Evolutionary conservation across 306 rosid species (phyloP).

Genomic region (Fragaria iinumae): DNA sequence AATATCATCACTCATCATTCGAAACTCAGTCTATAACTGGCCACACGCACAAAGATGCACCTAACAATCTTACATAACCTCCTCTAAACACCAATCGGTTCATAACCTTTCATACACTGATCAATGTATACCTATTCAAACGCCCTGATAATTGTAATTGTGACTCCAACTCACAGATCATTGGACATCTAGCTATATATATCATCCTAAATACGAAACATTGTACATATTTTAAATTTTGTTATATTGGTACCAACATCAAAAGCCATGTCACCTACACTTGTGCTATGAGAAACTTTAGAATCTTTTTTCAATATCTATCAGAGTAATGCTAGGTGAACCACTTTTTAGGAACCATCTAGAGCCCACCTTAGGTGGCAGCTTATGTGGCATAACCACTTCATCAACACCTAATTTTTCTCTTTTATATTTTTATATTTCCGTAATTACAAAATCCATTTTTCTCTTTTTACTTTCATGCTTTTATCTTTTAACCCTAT

Average conservation of each 20-base stretch:
- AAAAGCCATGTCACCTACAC: background rate
- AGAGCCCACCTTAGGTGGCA: too few species aligned
- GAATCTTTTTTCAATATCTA: background rate
- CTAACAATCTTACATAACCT: background rate
- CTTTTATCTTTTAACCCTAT: too few species aligned
- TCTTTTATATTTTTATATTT: too few species aligned
- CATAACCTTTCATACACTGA: too few species aligned
- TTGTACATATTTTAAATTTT: background rate
- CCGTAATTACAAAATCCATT: too few species aligned
- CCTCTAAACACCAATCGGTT: background rate
- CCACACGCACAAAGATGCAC: background rate
- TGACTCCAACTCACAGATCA: background rate
- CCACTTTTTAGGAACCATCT: too few species aligned
- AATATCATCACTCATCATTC: background rate
- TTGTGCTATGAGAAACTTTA: background rate
- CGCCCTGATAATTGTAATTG: background rate
- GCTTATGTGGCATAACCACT: too few species aligned
- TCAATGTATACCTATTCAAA: too few species aligned
- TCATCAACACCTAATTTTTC: too few species aligned
- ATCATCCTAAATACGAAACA: background rate
- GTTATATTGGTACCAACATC: background rate
- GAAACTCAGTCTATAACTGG: background rate
- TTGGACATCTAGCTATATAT: background rate
- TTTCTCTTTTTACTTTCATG: too few species aligned
- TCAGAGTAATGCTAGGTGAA: too few species aligned